Conservation (phyloP, 2,329 filamentous ascomycete genomes). For the Huntiella decipiens region DNA sequence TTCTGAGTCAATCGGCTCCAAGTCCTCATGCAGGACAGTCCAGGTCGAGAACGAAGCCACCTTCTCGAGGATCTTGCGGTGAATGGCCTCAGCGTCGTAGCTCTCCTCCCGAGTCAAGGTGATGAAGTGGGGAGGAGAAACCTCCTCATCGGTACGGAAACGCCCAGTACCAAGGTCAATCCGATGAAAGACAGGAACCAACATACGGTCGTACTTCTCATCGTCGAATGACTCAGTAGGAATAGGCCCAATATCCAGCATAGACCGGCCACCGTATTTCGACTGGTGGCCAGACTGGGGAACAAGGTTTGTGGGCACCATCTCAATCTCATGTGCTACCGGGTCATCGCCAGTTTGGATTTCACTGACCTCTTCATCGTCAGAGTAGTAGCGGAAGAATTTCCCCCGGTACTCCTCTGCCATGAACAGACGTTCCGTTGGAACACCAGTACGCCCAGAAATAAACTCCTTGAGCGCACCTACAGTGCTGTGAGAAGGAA, state of each 20-base stretch:
- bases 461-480: conserved; percentile 50
- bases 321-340: conserved; percentile 59
- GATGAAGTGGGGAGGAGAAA: conserved; percentile 47
- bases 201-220: conserved; percentile 41
- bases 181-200: conserved; percentile 55
- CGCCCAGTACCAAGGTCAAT: conserved; percentile 14
- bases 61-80: conserved; percentile 61
- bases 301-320: conserved; percentile 59
- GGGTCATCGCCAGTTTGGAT: conserved; percentile 48
- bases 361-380: conserved; percentile 51
- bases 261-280: conserved; percentile 29
- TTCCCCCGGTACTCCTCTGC: conserved; percentile 67
- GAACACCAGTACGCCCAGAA: conserved; percentile 47
- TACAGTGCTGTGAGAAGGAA: conserved; percentile 57
- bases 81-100: conserved; percentile 46
- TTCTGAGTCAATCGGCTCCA: conserved; percentile 16
- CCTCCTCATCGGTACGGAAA: conserved; percentile 15
- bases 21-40: conserved; percentile 36
- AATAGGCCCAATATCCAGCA: conserved; percentile 29
- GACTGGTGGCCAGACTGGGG: conserved; percentile 22
- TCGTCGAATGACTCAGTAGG: conserved; percentile 38
- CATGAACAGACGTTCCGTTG: conserved; percentile 48
- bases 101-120: conserved; percentile 56
- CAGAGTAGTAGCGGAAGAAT: conserved; percentile 74
- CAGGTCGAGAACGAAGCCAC: conserved; percentile 59